These are phyloP conservation scores for Cordyceps sp. DNA, from an alignment of 2,329 filamentous ascomycete species.

Conservation along the genomic window DNA sequence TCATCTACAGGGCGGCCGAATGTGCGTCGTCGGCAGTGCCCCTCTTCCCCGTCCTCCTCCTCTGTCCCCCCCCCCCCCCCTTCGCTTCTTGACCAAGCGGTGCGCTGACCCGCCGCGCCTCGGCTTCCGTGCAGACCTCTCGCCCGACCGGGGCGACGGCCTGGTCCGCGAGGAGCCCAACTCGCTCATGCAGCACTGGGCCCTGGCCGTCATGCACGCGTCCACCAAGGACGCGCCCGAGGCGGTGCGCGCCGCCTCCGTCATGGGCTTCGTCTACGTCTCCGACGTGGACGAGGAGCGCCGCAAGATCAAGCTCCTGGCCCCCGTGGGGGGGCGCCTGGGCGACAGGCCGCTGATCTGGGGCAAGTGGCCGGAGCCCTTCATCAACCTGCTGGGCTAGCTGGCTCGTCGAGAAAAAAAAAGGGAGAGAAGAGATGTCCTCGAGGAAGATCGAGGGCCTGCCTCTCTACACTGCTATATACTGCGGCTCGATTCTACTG, in stretches of 20 bases:
- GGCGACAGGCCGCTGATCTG: slow-evolving; percentile 67
- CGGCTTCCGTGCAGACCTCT: slow-evolving; percentile 7
- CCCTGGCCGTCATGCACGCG: slow-evolving; percentile 74
- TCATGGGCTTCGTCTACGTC: slow-evolving; percentile 89
- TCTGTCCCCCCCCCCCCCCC: background rate
- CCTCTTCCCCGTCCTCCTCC: background rate
- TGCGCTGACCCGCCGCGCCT: no score
- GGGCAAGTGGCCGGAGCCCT: slow-evolving; percentile 75
- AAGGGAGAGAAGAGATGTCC: no score
- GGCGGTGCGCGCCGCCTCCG: slow-evolving; percentile 60
- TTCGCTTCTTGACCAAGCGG: background rate
- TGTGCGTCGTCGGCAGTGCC: slow-evolving; percentile 21
- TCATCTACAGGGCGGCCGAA: slow-evolving; percentile 54
- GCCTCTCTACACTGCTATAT: no score
- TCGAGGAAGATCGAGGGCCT: no score
- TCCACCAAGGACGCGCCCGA: slow-evolving; percentile 51
- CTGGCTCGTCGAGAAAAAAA: no score
- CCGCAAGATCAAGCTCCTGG: slow-evolving; percentile 63
- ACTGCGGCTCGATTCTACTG: no score
- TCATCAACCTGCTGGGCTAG: slow-evolving; percentile 54
- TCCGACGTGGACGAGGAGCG: slow-evolving; percentile 79
- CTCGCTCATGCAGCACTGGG: slow-evolving; percentile 57
- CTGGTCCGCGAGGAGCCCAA: slow-evolving; percentile 51
- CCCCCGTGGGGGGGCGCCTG: slow-evolving; percentile 68
- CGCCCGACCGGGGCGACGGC: slow-evolving; percentile 15